Evolutionary conservation across 2,329 filamentous ascomycete species (phyloP), one percentile per base, ranked within the genome.

Genomic region (Endoconidiophora laricicola): DNA sequence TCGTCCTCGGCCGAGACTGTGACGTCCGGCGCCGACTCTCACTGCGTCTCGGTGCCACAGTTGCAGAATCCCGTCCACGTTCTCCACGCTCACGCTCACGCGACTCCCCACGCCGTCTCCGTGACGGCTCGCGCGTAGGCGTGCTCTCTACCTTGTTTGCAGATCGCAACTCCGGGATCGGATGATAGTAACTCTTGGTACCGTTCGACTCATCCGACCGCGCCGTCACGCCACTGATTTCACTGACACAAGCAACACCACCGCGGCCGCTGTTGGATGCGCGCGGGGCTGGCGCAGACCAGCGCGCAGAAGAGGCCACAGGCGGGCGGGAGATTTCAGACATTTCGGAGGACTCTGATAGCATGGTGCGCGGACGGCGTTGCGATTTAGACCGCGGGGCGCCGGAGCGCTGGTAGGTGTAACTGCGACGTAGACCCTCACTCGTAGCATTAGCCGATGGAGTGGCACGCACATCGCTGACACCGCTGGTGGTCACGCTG

Each of bases 121-220:
- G 43, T 9, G 48, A 53, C 2, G 43, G 43, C 22, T 46, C 51
- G 23, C 51, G 47, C 3, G 39, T 23, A 4, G 61, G 46, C 20
- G 46, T n/a, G 12, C 24, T 29, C 12, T 45, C 26, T n/a, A 46
- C 41, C 6, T 33, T 24, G 23, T 24, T 54, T 61, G 53, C 58
- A 63, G 48, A 62, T 57, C 54, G 65, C 56, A 74, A 59, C 55
- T 74, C 73, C 2, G 74, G 74, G 59, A 76, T 72, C 37, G 69
- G 62, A 56, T 76, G 72, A 55, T 66, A 66, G 58, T 78, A 77
- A 37, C 72, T 69, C 67, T 76, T 77, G 56, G 72, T 76, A 26
- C 74, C 74, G 6, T 71, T 56, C 2, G 77, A 73, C 58, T 69
- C 70, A 42, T 62, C 62, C 2, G 51, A 49, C 16, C 40, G 44